phyloP scores from a whole-genome alignment of 139 green algal species.

The Chlamydomonas incerta region DNA sequence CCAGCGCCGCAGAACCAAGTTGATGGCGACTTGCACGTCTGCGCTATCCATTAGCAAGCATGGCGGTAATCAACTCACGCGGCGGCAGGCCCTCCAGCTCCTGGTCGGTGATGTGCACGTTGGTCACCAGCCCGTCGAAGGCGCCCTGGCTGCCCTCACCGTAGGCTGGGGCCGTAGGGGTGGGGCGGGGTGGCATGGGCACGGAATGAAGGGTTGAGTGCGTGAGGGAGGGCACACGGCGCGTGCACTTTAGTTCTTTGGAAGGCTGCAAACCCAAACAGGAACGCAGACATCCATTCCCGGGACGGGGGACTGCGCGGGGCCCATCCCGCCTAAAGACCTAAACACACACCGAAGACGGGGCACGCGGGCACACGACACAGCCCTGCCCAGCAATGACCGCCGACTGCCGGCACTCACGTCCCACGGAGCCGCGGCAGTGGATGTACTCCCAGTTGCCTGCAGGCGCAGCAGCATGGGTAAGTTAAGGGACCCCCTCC shows the following conservation, averaged over 20 bases:
- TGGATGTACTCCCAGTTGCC: conserved; percentile 69
- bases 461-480: no score
- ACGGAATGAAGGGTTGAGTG: neutral
- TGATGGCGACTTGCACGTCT: no score
- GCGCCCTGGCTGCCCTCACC: conserved; percentile 51
- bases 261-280: no score
- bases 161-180: conserved; percentile 33
- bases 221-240: neutral
- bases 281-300: no score
- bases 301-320: no score
- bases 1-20: no score
- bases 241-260: no score
- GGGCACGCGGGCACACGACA: neutral
- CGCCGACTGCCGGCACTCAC: neutral
- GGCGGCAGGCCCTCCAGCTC: conserved; percentile 57
- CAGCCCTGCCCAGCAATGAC: neutral
- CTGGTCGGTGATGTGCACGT: conserved; percentile 63
- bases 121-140: conserved; percentile 60
- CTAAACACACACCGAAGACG: neutral
- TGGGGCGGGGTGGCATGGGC: neutral
- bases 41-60: no score
- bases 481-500: no score
- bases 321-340: no score
- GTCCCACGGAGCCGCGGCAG: conserved; percentile 50
- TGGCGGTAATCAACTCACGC: no score